phyloP scores from a whole-genome alignment of 2,329 filamentous ascomycete species.

The Herpotrichia juniperi region DNA sequence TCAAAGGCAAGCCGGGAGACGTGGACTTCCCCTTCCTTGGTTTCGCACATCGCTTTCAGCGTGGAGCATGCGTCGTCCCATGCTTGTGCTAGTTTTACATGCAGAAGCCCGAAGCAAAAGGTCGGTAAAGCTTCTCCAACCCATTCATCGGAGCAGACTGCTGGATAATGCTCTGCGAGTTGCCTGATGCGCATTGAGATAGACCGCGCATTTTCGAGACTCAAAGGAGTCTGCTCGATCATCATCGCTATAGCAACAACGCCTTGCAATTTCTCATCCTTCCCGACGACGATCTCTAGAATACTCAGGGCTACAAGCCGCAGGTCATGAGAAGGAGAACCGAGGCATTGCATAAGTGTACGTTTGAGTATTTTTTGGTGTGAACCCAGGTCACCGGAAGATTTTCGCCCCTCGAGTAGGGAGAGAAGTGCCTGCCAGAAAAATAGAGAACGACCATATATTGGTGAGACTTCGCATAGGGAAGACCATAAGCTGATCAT shows the following conservation, averaged over 20 bases:
- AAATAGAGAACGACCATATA: constrained; percentile 62
- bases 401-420: constrained; percentile 70
- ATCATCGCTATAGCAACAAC: constrained; percentile 71
- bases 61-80: constrained; percentile 85
- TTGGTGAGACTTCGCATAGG: constrained; percentile 68
- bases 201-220: constrained; percentile 74
- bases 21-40: constrained; percentile 72
- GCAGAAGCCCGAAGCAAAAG: constrained; percentile 89
- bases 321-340: constrained; percentile 75
- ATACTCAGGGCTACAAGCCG: constrained; percentile 76
- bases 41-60: constrained; percentile 75
- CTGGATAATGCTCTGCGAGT: constrained; percentile 69
- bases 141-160: constrained; percentile 66
- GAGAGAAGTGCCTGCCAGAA: constrained; percentile 49
- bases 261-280: constrained; percentile 57
- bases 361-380: constrained; percentile 67
- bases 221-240: constrained; percentile 80
- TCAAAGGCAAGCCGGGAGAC: constrained; percentile 75
- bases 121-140: constrained; percentile 74
- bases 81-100: constrained; percentile 80
- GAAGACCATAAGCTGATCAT: constrained; percentile 63
- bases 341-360: constrained; percentile 74
- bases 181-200: constrained; percentile 87
- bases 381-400: constrained; percentile 56
- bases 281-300: constrained; percentile 63